Percentiles rank a stretch among this genome's conserved stretches.
Evolutionary conservation across 1,284 basidiomycete species (phyloP).

Genomic region (Ganoderma sinense): DNA sequence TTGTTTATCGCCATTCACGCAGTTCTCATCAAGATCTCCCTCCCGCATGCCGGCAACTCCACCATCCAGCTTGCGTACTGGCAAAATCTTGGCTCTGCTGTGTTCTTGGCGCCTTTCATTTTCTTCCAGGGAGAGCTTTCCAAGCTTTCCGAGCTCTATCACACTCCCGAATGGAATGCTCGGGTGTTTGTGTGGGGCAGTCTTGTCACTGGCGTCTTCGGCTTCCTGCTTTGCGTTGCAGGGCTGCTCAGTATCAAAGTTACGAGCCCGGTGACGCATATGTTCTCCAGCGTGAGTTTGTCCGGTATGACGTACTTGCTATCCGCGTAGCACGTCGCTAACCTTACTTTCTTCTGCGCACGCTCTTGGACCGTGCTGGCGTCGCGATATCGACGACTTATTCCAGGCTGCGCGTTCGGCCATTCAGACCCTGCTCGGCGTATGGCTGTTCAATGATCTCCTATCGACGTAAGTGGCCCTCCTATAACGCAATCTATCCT

Average conservation of each 20-base stretch:
- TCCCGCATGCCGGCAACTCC: conserved; percentile 71
- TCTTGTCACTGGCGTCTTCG: conserved; percentile 73
- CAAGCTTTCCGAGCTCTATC: conserved; percentile 48
- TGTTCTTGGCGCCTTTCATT: conserved; percentile 69
- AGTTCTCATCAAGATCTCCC: conserved; percentile 74
- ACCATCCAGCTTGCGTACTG: conserved; percentile 79
- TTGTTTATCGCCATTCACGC: conserved; percentile 78
- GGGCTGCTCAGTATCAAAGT: conserved; percentile 77
- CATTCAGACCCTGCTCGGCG: conserved; percentile 75
- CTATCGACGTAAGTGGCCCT: conserved; percentile 61
- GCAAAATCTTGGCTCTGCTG: conserved; percentile 74
- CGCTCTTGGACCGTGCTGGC: neutral
- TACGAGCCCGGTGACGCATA: conserved; percentile 77
- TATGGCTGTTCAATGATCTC: conserved; percentile 71
- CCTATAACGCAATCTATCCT: conserved; percentile 21
- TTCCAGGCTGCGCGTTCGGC: conserved; percentile 74
- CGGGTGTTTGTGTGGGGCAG: conserved; percentile 68
- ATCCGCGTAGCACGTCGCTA: conserved; percentile 8
- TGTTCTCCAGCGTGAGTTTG: conserved; percentile 73
- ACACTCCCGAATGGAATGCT: conserved; percentile 54
- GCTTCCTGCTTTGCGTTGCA: conserved; percentile 75
- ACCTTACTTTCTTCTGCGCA: conserved; percentile 10
- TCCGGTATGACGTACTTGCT: conserved; percentile 9
- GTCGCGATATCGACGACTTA: conserved; percentile 1
- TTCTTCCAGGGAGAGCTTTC: conserved; percentile 60